These are phyloP conservation scores for Globisporangium viniferum DNA, from an alignment of 352 stramenopile species.

Conservation along the genomic window DNA sequence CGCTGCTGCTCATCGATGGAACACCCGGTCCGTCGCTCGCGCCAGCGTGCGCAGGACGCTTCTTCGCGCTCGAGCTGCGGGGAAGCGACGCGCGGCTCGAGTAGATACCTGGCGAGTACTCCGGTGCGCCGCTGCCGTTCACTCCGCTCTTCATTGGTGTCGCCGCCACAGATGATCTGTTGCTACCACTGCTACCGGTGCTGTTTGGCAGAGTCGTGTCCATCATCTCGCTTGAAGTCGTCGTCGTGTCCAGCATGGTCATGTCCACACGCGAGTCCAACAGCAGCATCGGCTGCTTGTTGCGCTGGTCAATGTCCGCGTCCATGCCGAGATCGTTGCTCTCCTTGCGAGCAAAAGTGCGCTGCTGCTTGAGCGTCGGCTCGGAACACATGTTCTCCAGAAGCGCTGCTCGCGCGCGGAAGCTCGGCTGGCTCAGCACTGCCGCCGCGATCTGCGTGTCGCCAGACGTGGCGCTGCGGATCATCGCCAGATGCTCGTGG, in stretches of 20 bases:
- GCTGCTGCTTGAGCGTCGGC: constrained; percentile 17
- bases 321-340: constrained; percentile 32
- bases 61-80: constrained; percentile 27
- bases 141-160: constrained; percentile 2
- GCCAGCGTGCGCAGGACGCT: constrained; percentile 20
- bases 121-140: constrained; percentile 2
- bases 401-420: constrained; percentile 55
- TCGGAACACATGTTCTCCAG: constrained; percentile 71
- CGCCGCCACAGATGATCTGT: not conserved
- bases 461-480: constrained; percentile 54
- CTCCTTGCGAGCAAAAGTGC: constrained; percentile 15
- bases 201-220: not conserved
- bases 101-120: constrained; percentile 70
- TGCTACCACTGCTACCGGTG: not conserved
- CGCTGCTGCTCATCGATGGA: constrained; percentile 7
- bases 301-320: constrained; percentile 21
- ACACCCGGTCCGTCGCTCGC: constrained; percentile 4
- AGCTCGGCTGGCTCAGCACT: constrained; percentile 58
- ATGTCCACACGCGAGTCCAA: constrained; percentile 1
- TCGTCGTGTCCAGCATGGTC: not conserved
- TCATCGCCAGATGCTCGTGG: constrained; percentile 69
- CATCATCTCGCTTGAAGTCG: not conserved
- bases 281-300: constrained; percentile 13
- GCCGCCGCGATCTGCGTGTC: constrained; percentile 60
- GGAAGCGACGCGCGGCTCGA: constrained; percentile 51